Conservation (phyloP, 805 yeast species). For the Candida arabinofermentans region DNA sequence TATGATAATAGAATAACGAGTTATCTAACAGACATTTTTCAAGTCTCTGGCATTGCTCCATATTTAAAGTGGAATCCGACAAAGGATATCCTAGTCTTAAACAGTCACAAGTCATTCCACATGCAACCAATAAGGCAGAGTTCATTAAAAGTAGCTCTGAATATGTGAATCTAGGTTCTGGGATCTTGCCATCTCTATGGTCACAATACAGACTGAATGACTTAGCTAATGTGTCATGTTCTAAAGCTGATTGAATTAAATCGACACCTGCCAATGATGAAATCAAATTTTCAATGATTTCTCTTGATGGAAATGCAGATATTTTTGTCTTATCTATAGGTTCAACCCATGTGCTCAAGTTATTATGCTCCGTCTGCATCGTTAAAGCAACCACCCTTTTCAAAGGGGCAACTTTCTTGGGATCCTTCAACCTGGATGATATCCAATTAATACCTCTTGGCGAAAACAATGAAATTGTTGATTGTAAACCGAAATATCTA, state of each 20-base stretch:
- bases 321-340: slow-evolving; percentile 27
- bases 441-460: slow-evolving; percentile 40
- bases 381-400: slow-evolving; percentile 19
- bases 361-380: slow-evolving; percentile 15
- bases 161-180: slow-evolving; percentile 22
- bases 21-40: slow-evolving; percentile 34
- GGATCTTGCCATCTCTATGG: slow-evolving; percentile 20
- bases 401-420: slow-evolving; percentile 20
- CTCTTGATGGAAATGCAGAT: slow-evolving; percentile 30
- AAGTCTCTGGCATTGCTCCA: slow-evolving; percentile 22
- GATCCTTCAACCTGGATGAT: slow-evolving; percentile 16
- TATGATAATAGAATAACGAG: slow-evolving; percentile 50
- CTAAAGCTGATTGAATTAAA: slow-evolving; percentile 1
- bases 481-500: slow-evolving; percentile 24
- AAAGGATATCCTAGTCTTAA: slow-evolving; percentile 1
- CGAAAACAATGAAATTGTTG: slow-evolving; percentile 38
- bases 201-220: slow-evolving; percentile 19
- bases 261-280: neutral
- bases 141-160: slow-evolving; percentile 34
- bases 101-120: slow-evolving; percentile 8
- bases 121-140: slow-evolving; percentile 21
- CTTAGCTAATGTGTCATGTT: slow-evolving; percentile 4
- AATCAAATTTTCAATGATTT: slow-evolving; percentile 16
- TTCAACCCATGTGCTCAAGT: slow-evolving; percentile 31
- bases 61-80: slow-evolving; percentile 3